phyloP scores from a whole-genome alignment of 495 filamentous ascomycete species.

The Entonaema liquescens region DNA sequence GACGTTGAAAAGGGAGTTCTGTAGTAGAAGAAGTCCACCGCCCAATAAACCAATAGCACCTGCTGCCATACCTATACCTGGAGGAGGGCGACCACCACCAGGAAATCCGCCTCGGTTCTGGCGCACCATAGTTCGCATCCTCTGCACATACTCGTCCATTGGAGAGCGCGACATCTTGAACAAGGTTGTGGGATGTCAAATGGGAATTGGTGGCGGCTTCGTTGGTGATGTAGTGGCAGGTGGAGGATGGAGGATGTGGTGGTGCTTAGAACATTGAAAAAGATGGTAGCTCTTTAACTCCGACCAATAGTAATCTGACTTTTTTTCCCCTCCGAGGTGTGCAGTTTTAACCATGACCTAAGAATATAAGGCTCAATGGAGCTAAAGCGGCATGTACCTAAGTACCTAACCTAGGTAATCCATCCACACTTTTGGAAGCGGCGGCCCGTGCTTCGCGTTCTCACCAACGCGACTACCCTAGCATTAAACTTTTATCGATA shows the following conservation, averaged over 20 bases:
- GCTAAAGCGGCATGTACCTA: neutral
- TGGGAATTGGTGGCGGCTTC: neutral
- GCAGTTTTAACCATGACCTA: constrained; percentile 2
- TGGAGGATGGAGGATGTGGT: constrained; percentile 5
- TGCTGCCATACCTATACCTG: constrained; percentile 44
- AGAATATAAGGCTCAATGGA: neutral
- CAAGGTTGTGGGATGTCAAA: neutral
- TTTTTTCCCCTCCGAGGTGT: constrained; percentile 9
- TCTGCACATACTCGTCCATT: constrained; percentile 54
- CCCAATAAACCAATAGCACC: constrained; percentile 63
- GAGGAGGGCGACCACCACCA: constrained; percentile 50
- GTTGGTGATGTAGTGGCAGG: constrained; percentile 14
- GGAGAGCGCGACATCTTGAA: constrained; percentile 60
- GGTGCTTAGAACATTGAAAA: constrained; percentile 20
- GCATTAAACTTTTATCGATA: neutral
- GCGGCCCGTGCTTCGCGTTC: neutral
- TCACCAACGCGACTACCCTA: neutral
- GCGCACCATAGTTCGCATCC: constrained; percentile 44
- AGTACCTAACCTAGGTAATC: neutral
- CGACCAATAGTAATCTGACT: constrained; percentile 35
- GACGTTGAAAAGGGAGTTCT: constrained; percentile 97
- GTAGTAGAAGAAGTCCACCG: constrained; percentile 70
- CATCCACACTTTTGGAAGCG: neutral
- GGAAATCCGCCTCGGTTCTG: constrained; percentile 35
- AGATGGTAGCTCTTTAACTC: constrained; percentile 32